These are phyloP conservation scores for Aegilops longissima DNA, from an alignment of 176 grass and related monocot genomes.

Conservation along the genomic window DNA sequence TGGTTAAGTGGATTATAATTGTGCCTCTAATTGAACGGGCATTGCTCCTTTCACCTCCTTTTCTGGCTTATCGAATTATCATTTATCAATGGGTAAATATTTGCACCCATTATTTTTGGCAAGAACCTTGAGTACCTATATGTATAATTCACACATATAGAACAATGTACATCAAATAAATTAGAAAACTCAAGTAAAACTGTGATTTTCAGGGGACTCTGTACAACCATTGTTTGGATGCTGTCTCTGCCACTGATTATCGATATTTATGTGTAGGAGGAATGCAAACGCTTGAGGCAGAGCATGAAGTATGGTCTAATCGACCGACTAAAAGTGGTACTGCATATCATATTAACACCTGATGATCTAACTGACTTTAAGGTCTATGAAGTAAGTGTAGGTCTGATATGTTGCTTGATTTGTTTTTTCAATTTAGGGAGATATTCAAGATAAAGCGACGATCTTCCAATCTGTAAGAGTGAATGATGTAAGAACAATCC, in stretches of 20 bases:
- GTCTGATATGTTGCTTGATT: slow-evolving; percentile 40
- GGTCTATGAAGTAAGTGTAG: slow-evolving; percentile 12
- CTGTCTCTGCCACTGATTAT: background rate
- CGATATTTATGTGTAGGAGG: slow-evolving; percentile 67
- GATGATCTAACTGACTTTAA: slow-evolving; percentile 28
- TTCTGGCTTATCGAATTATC: slow-evolving; percentile 30
- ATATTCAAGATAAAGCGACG: slow-evolving; percentile 73
- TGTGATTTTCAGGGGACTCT: background rate
- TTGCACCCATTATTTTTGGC: background rate
- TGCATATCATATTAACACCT: slow-evolving; percentile 29
- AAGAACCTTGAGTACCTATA: background rate
- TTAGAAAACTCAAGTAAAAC: background rate
- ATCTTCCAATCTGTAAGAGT: slow-evolving; percentile 84
- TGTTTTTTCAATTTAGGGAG: slow-evolving; percentile 52
- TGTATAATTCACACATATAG: background rate
- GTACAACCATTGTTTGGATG: background rate
- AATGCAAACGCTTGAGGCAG: slow-evolving; percentile 87
- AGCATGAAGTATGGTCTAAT: slow-evolving; percentile 83
- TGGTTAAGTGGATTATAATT: background rate
- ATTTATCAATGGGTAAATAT: background rate
- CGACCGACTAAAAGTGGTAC: slow-evolving; percentile 91
- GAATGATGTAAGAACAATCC: slow-evolving; percentile 62
- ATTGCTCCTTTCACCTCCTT: slow-evolving; percentile 11
- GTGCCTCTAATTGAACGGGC: slow-evolving; percentile 1
- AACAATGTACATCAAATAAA: background rate